A percentile compares a stretch with the other conserved stretches of the same genome.
Conservation (phyloP, 345 rosid species). For the Jatropha curcas region DNA sequence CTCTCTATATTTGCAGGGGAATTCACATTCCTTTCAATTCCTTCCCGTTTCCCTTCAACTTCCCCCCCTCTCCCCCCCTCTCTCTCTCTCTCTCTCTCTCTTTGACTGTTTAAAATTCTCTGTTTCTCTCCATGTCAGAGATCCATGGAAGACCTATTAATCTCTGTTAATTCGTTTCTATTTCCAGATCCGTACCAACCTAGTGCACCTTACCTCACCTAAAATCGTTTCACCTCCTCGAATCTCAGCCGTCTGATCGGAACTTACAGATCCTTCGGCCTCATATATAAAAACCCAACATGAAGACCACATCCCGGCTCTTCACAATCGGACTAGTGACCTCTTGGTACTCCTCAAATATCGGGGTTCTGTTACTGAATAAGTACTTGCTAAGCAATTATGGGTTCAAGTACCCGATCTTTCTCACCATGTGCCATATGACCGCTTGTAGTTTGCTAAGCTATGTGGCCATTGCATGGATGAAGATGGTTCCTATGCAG, state of each 20-base stretch:
- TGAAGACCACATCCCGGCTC: constrained; percentile 52
- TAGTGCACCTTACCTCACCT: neutral
- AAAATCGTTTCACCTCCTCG: neutral
- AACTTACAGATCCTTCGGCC: neutral
- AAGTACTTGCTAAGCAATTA: constrained; percentile 91
- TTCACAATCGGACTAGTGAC: constrained; percentile 87
- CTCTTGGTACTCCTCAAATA: constrained; percentile 93
- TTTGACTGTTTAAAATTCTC: neutral
- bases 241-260: constrained; percentile 1
- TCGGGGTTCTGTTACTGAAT: constrained; percentile 88
- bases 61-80: neutral
- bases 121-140: constrained; percentile 21
- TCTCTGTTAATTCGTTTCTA: neutral
- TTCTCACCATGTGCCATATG: constrained; percentile 99
- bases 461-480: constrained; percentile 91
- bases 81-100: neutral
- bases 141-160: constrained; percentile 18
- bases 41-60: neutral
- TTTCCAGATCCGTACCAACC: constrained; percentile 9
- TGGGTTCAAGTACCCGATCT: constrained; percentile 98
- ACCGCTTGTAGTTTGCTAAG: constrained; percentile 92
- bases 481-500: constrained; percentile 99
- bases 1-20: neutral
- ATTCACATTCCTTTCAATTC: neutral
- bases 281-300: neutral